These are phyloP conservation scores for Kluyveromyces starmeri DNA, from an alignment of 805 yeast genomes.

Conservation along the genomic window DNA sequence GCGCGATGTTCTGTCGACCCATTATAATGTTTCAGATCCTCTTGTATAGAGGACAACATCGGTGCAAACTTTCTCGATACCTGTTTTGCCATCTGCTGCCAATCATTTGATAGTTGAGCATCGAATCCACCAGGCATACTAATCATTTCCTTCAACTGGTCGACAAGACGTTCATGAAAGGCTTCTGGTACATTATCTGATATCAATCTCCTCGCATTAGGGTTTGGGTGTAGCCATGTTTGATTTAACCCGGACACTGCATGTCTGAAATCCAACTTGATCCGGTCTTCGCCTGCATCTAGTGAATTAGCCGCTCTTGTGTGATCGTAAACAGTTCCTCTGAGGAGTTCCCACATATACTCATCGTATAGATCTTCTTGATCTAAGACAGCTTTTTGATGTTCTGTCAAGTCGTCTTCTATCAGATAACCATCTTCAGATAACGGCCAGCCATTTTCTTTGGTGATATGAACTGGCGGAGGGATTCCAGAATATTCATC, in stretches of 20 bases:
- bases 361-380: conserved; percentile 20
- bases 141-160: conserved; percentile 28
- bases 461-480: conserved; percentile 16
- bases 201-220: conserved; percentile 34
- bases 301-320: conserved; percentile 37
- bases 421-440: conserved; percentile 15
- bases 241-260: conserved; percentile 45
- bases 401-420: conserved; percentile 16
- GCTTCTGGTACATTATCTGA: conserved; percentile 31
- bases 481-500: conserved; percentile 36
- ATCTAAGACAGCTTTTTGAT: conserved; percentile 17
- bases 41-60: conserved; percentile 34
- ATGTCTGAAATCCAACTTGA: conserved; percentile 43
- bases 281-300: conserved; percentile 41
- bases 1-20: conserved; percentile 11
- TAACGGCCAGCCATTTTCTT: conserved; percentile 26
- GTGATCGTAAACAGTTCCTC: conserved; percentile 37
- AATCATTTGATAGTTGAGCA: conserved; percentile 39
- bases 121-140: conserved; percentile 22
- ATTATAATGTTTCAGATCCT: conserved; percentile 23
- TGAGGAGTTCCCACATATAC: conserved; percentile 14
- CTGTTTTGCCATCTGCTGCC: conserved; percentile 44
- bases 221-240: conserved; percentile 41
- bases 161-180: conserved; percentile 29
- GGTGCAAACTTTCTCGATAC: conserved; percentile 50